A percentile compares a stretch with the other conserved stretches of the same genome.
These are phyloP conservation scores for Oryza punctata DNA, from an alignment of 176 grass and related monocot species.

Conservation along the genomic window DNA sequence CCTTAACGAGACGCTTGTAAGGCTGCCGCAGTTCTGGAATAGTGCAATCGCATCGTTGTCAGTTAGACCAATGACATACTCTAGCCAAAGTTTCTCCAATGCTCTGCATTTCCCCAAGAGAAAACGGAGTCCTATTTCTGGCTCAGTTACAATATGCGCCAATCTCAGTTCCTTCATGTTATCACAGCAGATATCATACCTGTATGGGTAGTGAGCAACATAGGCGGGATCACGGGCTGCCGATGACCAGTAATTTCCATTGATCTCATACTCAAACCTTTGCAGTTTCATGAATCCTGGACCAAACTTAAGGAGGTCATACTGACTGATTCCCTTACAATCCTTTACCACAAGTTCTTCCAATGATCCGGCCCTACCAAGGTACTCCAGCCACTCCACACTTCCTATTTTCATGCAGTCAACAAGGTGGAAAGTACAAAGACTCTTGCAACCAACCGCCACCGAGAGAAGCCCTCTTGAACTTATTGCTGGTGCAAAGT, in stretches of 20 bases:
- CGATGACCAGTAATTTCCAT: conserved; percentile 38
- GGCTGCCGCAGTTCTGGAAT: conserved; percentile 54
- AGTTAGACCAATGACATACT: conserved; percentile 52
- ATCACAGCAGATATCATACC: conserved; percentile 35
- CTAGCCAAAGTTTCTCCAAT: conserved; percentile 62
- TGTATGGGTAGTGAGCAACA: conserved; percentile 14
- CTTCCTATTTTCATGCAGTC: conserved; percentile 55
- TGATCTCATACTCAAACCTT: conserved; percentile 64
- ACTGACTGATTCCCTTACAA: conserved; percentile 52
- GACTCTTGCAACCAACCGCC: conserved; percentile 59
- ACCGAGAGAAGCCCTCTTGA: conserved; percentile 63
- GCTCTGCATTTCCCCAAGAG: conserved; percentile 51
- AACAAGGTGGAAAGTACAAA: conserved; percentile 60
- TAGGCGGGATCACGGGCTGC: background rate
- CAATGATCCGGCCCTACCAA: conserved; percentile 52
- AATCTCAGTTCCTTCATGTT: conserved; percentile 64
- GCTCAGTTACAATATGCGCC: conserved; percentile 48
- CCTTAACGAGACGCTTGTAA: conserved; percentile 55
- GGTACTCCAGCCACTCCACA: conserved; percentile 67
- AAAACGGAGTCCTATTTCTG: conserved; percentile 46
- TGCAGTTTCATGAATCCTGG: conserved; percentile 54
- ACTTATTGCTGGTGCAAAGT: conserved; percentile 42
- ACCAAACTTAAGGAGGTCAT: conserved; percentile 60
- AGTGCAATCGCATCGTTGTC: conserved; percentile 59
- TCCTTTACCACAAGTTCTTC: conserved; percentile 57